phyloP scores from a whole-genome alignment of 1,284 basidiomycete genomes.

The Mrakiaceae sp. region DNA sequence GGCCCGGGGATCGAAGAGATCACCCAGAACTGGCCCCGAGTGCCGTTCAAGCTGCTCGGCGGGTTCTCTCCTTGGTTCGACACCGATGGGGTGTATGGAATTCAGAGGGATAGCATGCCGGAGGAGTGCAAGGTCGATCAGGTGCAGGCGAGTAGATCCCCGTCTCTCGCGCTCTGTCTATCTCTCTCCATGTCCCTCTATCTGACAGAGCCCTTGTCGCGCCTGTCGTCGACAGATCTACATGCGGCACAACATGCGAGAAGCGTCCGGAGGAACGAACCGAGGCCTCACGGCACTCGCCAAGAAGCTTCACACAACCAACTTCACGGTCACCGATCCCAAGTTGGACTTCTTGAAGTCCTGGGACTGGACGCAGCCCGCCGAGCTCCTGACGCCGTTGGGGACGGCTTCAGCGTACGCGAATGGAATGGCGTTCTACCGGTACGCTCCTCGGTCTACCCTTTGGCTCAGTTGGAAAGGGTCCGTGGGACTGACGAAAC shows the following conservation, averaged over 20 bases:
- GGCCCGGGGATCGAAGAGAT: too few species aligned
- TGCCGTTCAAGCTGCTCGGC: not conserved
- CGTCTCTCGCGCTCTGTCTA: not conserved
- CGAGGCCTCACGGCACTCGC: not conserved
- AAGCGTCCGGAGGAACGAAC: not conserved
- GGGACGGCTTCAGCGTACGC: too few species aligned
- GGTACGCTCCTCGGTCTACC: too few species aligned
- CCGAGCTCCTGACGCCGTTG: not conserved
- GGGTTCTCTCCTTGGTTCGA: not conserved
- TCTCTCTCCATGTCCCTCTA: not conserved
- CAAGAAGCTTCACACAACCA: not conserved
- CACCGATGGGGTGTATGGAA: not conserved
- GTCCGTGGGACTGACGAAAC: too few species aligned
- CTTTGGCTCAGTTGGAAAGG: too few species aligned
- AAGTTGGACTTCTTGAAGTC: not conserved
- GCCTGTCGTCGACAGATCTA: too few species aligned
- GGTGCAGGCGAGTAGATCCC: not conserved
- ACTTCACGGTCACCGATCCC: too few species aligned
- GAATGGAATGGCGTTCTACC: too few species aligned
- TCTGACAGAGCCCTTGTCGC: not conserved
- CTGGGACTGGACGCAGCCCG: not conserved
- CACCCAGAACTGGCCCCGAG: too few species aligned
- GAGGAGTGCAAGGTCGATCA: not conserved
- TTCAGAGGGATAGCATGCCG: not conserved
- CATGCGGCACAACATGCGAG: not conserved